Conservation (phyloP, 768 basidiomycete genomes). For the Exidia glandulosa region DNA sequence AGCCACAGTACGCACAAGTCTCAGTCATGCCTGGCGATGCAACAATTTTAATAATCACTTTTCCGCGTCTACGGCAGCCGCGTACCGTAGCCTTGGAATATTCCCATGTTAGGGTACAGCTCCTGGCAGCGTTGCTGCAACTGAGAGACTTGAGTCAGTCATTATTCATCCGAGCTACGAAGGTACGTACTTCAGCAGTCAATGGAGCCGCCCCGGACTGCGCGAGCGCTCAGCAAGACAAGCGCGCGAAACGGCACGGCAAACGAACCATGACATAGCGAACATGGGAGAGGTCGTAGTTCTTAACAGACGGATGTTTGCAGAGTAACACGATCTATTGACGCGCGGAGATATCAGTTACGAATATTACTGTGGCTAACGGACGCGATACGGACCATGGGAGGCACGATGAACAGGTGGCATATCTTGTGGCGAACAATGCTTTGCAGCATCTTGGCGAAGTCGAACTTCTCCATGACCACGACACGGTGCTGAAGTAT, state of each 20-base stretch:
- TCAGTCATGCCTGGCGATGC: constrained; percentile 67
- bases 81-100: constrained; percentile 1
- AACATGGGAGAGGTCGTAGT: constrained; percentile 38
- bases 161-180: too few relatives aligned
- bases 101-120: not conserved
- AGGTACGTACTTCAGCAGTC: not conserved
- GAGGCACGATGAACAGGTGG: constrained; percentile 37
- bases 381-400: not conserved
- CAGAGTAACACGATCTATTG: constrained; percentile 47
- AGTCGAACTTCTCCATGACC: constrained; percentile 52
- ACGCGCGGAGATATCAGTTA: constrained; percentile 37
- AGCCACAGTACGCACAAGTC: constrained; percentile 28
- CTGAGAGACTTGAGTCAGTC: not conserved
- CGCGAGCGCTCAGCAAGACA: not conserved
- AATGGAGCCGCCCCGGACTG: not conserved
- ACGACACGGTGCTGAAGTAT: constrained; percentile 28
- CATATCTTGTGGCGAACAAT: constrained; percentile 46
- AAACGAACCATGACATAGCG: constrained; percentile 31
- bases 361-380: not conserved
- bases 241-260: not conserved
- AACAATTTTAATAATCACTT: not conserved
- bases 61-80: not conserved
- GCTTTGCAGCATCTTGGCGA: constrained; percentile 48
- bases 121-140: not conserved
- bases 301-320: constrained; percentile 47